Evolutionary conservation across 345 rosid species (phyloP), one percentile per base, ranked within the genome.

Genomic region (Carallia brachiata): DNA sequence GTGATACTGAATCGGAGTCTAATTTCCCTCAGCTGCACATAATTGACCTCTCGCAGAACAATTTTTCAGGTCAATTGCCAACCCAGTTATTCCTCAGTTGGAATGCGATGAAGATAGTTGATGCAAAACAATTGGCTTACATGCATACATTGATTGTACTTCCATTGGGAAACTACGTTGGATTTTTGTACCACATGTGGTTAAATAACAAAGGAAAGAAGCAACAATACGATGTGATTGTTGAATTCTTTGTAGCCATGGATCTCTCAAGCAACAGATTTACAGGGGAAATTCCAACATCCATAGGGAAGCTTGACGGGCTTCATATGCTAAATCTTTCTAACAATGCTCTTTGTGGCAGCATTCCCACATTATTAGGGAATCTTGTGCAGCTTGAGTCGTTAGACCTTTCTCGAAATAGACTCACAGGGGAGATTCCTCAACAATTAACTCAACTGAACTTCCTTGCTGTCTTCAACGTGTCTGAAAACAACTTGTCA

Each of bases 41-140:
- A 34, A 1, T 55, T 58, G 70, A 63, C 36, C 44, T 58, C 5
- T 67, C 73, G 18, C 32, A 15, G 6, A 71, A 67, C 31, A 23
- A 63, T 0, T 53, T 79, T 53, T 32, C 72, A 2, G 73, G 78
- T 4, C 13, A 13, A 1, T 27, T 78, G 32, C 66, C 59, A 6
- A 0, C 15, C 5, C 13, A n/a, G 6, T 50, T 36, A 36, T 58
- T 71, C n/a, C 7, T 37, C 12, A 40, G 8, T 6, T 70, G 67
- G 62, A 59, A 57, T 16, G 63, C 50, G 0, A 53, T 69, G 77
- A 52, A 3, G 37, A 1, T 7, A 6, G 8, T 52, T 6, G 27
- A 17, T 18, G 8, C 17, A 18, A 19, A 10, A 1, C 36, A 13
- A 17, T 34, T 52, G 17, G 7, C 27, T 15, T 52, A 52, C 34